A percentile compares a stretch with the other conserved stretches of the same genome.
Conservation (phyloP, 2,329 filamentous ascomycete genomes). For the Colletotrichum salicis region DNA sequence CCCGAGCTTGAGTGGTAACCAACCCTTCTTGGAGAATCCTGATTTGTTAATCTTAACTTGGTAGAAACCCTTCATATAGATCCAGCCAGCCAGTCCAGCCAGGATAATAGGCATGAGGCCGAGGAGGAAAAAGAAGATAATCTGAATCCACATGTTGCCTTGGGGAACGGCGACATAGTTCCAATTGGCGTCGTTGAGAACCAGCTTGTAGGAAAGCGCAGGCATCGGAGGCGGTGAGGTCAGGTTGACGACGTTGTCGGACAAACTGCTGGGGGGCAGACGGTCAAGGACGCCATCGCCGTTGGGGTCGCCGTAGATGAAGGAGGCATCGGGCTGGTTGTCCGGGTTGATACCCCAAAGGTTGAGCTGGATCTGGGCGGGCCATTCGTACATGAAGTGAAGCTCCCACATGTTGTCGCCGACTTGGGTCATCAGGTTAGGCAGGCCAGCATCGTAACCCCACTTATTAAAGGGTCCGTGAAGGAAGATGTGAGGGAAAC, state of each 20-base stretch:
- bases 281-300: slow-evolving; percentile 70
- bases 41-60: slow-evolving; percentile 64
- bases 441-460: slow-evolving; percentile 67
- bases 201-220: slow-evolving; percentile 63
- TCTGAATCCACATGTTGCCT: slow-evolving; percentile 63
- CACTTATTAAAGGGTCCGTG: slow-evolving; percentile 73
- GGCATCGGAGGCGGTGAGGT: slow-evolving; percentile 63
- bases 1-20: slow-evolving; percentile 42
- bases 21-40: slow-evolving; percentile 40
- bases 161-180: slow-evolving; percentile 62
- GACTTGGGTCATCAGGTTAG: slow-evolving; percentile 43
- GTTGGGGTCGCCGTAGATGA: slow-evolving; percentile 71
- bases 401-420: slow-evolving; percentile 65
- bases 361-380: slow-evolving; percentile 69
- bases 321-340: slow-evolving; percentile 68
- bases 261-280: slow-evolving; percentile 68
- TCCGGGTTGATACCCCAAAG: slow-evolving; percentile 75
- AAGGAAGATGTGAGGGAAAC: slow-evolving; percentile 71
- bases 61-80: slow-evolving; percentile 66
- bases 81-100: slow-evolving; percentile 60
- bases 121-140: slow-evolving; percentile 63
- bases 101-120: slow-evolving; percentile 62
- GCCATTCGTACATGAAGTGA: slow-evolving; percentile 73
- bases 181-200: slow-evolving; percentile 64
- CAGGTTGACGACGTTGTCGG: slow-evolving; percentile 68